phyloP scores from a whole-genome alignment of 768 basidiomycete genomes.

The Gyrodon lividus region DNA sequence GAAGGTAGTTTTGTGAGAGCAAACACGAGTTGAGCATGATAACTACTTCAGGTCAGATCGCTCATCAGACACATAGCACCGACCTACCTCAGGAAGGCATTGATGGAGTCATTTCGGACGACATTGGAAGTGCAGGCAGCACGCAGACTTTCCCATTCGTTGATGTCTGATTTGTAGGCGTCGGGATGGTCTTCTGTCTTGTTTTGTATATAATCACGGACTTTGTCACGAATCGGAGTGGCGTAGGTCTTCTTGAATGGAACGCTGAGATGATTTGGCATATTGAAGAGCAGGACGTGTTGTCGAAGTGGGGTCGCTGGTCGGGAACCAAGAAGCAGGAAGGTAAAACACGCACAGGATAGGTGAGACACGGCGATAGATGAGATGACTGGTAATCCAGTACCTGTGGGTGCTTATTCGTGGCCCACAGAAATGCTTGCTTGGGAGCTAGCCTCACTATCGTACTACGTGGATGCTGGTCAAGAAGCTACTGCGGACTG shows the following conservation, averaged over 20 bases:
- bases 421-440: not conserved
- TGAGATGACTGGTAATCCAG: no score
- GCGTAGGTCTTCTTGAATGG: constrained; percentile 72
- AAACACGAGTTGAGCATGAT: constrained; percentile 87
- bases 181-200: constrained; percentile 79
- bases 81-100: constrained; percentile 58
- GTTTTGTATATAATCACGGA: constrained; percentile 65
- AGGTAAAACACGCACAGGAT: no score
- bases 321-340: not conserved
- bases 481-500: no score
- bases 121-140: constrained; percentile 55
- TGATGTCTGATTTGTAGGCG: constrained; percentile 77
- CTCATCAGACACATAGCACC: not conserved
- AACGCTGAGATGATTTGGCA: constrained; percentile 77
- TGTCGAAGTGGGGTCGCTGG: not conserved
- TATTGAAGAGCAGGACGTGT: constrained; percentile 23
- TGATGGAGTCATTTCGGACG: constrained; percentile 51
- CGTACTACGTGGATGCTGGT: no score
- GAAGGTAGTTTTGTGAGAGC: constrained; percentile 81
- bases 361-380: no score
- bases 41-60: constrained; percentile 46
- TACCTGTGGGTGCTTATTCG: no score
- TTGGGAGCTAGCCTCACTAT: not conserved
- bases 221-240: constrained; percentile 51
- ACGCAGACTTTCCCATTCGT: constrained; percentile 64